Evolutionary conservation across 106 monocot genomes (phyloP).

Genomic region (Allium sativum): DNA sequence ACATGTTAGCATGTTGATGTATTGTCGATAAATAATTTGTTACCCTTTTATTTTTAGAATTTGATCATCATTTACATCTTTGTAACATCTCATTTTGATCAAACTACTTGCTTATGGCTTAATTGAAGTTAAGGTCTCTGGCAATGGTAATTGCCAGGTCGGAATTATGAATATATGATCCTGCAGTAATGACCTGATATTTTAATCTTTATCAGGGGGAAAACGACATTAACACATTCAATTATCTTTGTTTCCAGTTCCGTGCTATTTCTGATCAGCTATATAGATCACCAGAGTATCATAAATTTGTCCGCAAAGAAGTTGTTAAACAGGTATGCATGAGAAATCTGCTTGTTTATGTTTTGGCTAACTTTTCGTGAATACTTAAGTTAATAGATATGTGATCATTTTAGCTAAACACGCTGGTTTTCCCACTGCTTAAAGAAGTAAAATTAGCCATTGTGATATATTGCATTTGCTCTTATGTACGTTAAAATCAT

Average conservation of each 20-base stretch:
- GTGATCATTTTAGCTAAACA: no score
- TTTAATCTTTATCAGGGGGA: not conserved
- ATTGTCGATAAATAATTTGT: not conserved
- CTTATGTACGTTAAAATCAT: not conserved
- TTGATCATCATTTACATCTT: not conserved
- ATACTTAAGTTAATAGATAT: no score
- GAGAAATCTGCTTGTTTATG: not conserved
- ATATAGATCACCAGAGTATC: conserved; percentile 73
- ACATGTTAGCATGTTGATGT: not conserved
- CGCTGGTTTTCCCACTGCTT: no score
- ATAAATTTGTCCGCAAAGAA: conserved; percentile 78
- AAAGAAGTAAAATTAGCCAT: no score
- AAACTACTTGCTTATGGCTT: conserved; percentile 77
- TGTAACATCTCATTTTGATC: conserved; percentile 7
- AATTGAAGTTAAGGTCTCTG: conserved; percentile 82
- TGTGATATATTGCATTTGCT: no score
- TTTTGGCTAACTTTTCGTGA: no score
- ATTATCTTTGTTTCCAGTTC: conserved; percentile 44
- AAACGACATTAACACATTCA: not conserved
- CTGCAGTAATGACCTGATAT: not conserved
- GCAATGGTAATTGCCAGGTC: conserved; percentile 98
- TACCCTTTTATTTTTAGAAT: not conserved
- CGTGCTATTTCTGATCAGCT: conserved; percentile 91
- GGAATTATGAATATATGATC: no score
- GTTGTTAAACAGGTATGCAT: conserved; percentile 74